These are phyloP conservation scores for Aegilops speltoides DNA, from an alignment of 176 grass and related monocot species.

Conservation along the genomic window DNA sequence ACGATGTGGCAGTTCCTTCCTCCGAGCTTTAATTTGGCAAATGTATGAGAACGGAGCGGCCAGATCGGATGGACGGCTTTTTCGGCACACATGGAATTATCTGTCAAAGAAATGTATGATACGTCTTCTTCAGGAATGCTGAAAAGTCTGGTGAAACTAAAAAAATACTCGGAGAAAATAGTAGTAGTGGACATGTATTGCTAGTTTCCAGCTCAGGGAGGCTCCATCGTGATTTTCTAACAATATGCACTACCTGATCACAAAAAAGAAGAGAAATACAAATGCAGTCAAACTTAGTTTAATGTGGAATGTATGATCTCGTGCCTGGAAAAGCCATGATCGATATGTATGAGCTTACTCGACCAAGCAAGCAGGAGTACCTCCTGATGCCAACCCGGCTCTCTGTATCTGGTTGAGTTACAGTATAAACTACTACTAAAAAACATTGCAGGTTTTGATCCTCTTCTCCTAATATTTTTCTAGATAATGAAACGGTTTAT, in stretches of 20 bases:
- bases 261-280: background rate
- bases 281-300: slow-evolving; percentile 3
- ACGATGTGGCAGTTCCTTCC: background rate
- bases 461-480: background rate
- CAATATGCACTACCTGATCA: background rate
- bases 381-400: slow-evolving; percentile 6
- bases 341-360: background rate
- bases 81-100: background rate
- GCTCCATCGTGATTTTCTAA: background rate
- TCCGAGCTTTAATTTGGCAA: background rate
- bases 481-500: no score
- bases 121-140: background rate
- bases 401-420: background rate
- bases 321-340: slow-evolving; percentile 31
- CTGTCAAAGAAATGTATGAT: background rate
- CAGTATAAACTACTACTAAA: no score
- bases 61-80: background rate
- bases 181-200: background rate
- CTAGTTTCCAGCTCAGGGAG: background rate
- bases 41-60: background rate
- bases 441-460: background rate
- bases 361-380: slow-evolving; percentile 17
- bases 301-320: slow-evolving; percentile 14
- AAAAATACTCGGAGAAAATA: background rate
- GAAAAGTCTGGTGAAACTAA: background rate